These are phyloP conservation scores for Talaromyces funiculosus DNA, from an alignment of 2,329 filamentous ascomycete genomes.

Conservation along the genomic window DNA sequence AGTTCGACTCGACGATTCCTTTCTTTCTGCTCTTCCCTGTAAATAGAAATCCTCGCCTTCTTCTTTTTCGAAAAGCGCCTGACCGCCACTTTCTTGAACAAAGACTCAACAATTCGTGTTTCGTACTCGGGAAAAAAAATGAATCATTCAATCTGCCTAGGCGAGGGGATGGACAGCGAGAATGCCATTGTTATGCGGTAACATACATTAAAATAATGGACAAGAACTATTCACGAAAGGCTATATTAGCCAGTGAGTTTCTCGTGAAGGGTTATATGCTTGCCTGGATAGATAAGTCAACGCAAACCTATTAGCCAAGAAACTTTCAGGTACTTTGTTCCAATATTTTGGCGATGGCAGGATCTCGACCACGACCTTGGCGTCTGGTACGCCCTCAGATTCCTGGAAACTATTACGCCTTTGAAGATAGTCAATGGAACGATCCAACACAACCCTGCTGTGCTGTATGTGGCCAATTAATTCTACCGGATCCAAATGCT, in stretches of 20 bases:
- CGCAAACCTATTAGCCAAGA: neutral
- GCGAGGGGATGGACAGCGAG: neutral
- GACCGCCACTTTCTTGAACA: neutral
- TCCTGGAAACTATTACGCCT: neutral
- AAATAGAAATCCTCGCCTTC: neutral
- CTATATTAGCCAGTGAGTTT: neutral
- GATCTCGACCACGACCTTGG: neutral
- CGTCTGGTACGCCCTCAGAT: too few relatives aligned
- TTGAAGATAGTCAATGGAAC: neutral
- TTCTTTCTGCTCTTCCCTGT: neutral
- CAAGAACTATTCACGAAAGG: neutral
- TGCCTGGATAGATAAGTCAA: neutral
- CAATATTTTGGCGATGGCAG: neutral
- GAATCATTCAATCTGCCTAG: neutral
- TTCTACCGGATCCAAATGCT: neutral
- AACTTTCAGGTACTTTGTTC: neutral
- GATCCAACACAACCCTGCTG: neutral
- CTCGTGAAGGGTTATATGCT: neutral
- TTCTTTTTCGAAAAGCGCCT: too few relatives aligned
- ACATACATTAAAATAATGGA: neutral
- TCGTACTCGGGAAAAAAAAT: neutral
- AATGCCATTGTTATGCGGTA: neutral
- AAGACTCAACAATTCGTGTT: neutral
- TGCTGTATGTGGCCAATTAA: slow-evolving; percentile 1
- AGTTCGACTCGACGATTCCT: neutral